Base-by-base conservation (phyloP, 352 stramenopile species). In the Phytophthora colocasiae region DNA sequence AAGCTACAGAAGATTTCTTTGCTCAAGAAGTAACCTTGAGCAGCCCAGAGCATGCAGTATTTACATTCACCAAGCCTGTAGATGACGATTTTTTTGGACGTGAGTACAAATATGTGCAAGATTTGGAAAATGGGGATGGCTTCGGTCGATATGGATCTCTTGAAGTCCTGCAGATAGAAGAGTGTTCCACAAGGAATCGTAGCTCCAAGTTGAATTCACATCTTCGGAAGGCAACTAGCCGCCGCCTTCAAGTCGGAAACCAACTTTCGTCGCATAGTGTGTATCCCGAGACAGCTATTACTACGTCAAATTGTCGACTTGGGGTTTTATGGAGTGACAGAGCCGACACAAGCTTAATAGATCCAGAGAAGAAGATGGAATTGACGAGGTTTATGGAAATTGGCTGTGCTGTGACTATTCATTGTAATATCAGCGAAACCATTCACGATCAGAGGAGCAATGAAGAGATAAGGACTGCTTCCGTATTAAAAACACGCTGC, bases 281-380 rank as follows among this genome's bases (percentile, higher is more conserved):
- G 22, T 69, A 69, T 12, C 61, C 53, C 17, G 72, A 84, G 32
- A 77, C 63, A 12, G 79, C 70, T 2, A 68, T 84, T 1, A 75
- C 77, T 9, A 75, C 84, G 66, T 71, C 71, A 6, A 64, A 82
- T 22, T 82, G 66, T 22, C 53, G 80, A 12, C 49, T 85, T 34
- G 77, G 71, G 9, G 55, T 77, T n/a, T 8, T 69, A 19, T 58
- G 57, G 32, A 49, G 24, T 24, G 46, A 57, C 17, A 41, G 22
- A 50, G 31, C 36, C 8, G 17, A 29, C 3, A 38, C 48, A 50
- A 48, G 34, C 19, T 2, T 15, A 34, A n/a, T 64, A 22, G 46
- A 49, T n/a, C n/a, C 46, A 32, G 15, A 34, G n/a, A 8, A 11
- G 14, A 49, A 50, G 34, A 40, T 32, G 22, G 57, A 43, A 9